These are phyloP conservation scores for Suhomyces chickasaworum DNA, from an alignment of 1,139 yeast genomes.

Conservation along the genomic window DNA sequence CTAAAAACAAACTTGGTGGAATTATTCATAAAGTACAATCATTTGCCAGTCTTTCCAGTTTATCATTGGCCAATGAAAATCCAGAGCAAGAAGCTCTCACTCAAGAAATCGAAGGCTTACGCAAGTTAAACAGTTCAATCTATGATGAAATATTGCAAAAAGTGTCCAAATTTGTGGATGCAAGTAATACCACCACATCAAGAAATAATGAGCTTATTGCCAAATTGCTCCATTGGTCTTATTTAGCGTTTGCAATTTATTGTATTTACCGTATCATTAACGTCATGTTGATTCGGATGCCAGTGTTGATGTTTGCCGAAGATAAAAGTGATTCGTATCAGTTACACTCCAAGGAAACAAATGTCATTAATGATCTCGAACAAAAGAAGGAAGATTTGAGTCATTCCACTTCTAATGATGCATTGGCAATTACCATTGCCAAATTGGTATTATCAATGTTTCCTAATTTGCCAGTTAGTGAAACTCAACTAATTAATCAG, in stretches of 20 bases:
- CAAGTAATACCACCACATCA: slow-evolving; percentile 1
- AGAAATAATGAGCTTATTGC: slow-evolving; percentile 2
- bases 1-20: slow-evolving; percentile 23
- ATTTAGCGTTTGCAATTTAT: slow-evolving; percentile 53
- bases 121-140: slow-evolving; percentile 28
- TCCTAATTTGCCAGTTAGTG: slow-evolving; percentile 34
- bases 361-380: slow-evolving; percentile 11
- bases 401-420: slow-evolving; percentile 43
- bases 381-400: slow-evolving; percentile 3
- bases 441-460: slow-evolving; percentile 39
- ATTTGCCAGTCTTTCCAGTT: slow-evolving; percentile 37
- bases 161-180: slow-evolving; percentile 19
- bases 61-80: slow-evolving; percentile 17
- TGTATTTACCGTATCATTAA: slow-evolving; percentile 64
- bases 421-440: slow-evolving; percentile 67
- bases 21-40: slow-evolving; percentile 45
- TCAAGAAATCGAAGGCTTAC: slow-evolving; percentile 39
- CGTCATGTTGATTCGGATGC: slow-evolving; percentile 45
- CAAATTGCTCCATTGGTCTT: slow-evolving; percentile 17
- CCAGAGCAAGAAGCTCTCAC: slow-evolving; percentile 37
- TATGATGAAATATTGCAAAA: slow-evolving; percentile 33
- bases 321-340: slow-evolving; percentile 6
- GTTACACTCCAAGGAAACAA: slow-evolving; percentile 11
- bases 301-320: slow-evolving; percentile 21
- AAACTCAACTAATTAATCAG: slow-evolving; percentile 61